These are phyloP conservation scores for Botrytis elliptica DNA, from an alignment of 2,329 filamentous ascomycete species.

Conservation along the genomic window DNA sequence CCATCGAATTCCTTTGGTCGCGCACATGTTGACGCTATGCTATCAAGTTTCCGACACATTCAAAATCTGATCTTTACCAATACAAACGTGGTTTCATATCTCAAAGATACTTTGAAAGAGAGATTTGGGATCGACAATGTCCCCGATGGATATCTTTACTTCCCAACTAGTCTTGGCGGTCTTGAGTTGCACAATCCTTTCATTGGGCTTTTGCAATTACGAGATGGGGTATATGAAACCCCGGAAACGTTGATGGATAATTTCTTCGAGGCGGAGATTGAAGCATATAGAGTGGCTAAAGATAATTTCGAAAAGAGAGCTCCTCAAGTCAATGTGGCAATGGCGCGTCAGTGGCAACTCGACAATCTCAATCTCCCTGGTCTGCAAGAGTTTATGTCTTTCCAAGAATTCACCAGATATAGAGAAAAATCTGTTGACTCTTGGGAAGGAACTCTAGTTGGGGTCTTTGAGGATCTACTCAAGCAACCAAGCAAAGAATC, in stretches of 20 bases:
- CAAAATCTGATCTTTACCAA: slow-evolving; percentile 50
- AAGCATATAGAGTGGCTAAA: slow-evolving; percentile 40
- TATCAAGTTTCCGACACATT: slow-evolving; percentile 52
- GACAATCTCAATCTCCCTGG: neutral
- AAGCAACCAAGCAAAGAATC: slow-evolving; percentile 33
- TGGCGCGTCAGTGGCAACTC: neutral
- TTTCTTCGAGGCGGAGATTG: slow-evolving; percentile 39
- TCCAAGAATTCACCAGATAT: slow-evolving; percentile 43
- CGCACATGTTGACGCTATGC: slow-evolving; percentile 54
- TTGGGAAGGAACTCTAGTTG: slow-evolving; percentile 33
- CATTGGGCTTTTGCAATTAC: slow-evolving; percentile 39
- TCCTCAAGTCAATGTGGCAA: neutral
- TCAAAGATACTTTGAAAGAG: slow-evolving; percentile 49
- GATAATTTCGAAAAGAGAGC: slow-evolving; percentile 36
- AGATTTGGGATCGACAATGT: slow-evolving; percentile 47
- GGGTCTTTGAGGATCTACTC: slow-evolving; percentile 32
- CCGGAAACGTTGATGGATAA: slow-evolving; percentile 34
- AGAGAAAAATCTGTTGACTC: slow-evolving; percentile 38
- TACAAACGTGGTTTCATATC: slow-evolving; percentile 46
- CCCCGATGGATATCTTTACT: slow-evolving; percentile 45
- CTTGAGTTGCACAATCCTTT: slow-evolving; percentile 45
- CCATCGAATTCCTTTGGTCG: slow-evolving; percentile 55
- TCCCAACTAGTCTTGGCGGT: slow-evolving; percentile 44
- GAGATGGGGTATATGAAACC: slow-evolving; percentile 32
- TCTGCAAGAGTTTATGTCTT: slow-evolving; percentile 40